Evolutionary conservation across 768 basidiomycete genomes (phyloP).

Genomic region (Solioccasus polychromus): DNA sequence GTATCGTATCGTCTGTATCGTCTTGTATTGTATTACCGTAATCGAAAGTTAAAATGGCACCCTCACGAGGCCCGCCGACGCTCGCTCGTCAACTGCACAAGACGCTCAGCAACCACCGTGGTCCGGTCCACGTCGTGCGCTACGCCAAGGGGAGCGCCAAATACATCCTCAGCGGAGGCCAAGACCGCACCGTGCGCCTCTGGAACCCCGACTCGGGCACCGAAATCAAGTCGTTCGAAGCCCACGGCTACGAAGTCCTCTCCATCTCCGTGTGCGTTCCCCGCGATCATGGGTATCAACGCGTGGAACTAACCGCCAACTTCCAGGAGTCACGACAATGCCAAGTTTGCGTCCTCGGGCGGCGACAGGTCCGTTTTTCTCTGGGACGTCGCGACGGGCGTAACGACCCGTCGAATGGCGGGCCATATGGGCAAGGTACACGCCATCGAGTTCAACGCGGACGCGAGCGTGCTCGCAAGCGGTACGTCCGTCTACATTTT

Average conservation of each 20-base stretch:
- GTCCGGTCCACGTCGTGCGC: conserved; percentile 85
- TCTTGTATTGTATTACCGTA: not conserved
- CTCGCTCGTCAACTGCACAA: conserved; percentile 61
- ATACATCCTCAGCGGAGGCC: conserved; percentile 91
- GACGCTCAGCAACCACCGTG: conserved; percentile 68
- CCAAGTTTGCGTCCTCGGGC: conserved; percentile 89
- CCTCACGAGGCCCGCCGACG: conserved; percentile 50
- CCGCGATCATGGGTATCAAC: not conserved
- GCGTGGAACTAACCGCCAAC: not conserved
- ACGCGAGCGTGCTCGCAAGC: conserved; percentile 83
- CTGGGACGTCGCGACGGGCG: conserved; percentile 92
- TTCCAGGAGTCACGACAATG: conserved; percentile 84
- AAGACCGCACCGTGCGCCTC: conserved; percentile 83
- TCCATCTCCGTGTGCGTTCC: conserved; percentile 72
- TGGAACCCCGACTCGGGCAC: conserved; percentile 87
- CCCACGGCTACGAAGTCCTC: conserved; percentile 95
- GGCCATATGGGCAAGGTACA: conserved; percentile 93
- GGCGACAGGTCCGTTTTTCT: conserved; percentile 91
- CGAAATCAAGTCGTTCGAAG: conserved; percentile 88
- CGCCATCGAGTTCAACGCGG: conserved; percentile 84
- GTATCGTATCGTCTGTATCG: not conserved
- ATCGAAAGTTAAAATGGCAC: conserved; percentile 38
- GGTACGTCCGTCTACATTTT: conserved; percentile 62
- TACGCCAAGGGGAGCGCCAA: conserved; percentile 88
- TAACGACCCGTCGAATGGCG: conserved; percentile 75